Percentiles rank a stretch among this genome's conserved stretches.
phyloP scores from a whole-genome alignment of 2,329 filamentous ascomycete species.

The Trichoderma polysporum region DNA sequence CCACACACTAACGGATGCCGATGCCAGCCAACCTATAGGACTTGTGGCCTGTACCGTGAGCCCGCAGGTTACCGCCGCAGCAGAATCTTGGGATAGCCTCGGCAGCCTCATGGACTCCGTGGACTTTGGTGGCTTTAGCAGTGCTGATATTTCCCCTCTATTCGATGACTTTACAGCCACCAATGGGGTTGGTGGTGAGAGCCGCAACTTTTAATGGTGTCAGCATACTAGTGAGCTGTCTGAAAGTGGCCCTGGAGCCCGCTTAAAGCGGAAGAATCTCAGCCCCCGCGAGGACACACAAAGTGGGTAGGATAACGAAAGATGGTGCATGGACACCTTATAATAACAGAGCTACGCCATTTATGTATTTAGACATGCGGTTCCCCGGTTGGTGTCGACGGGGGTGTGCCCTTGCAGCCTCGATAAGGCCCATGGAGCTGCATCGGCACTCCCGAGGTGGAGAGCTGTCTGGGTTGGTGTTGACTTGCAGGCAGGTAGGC shows the following conservation, averaged over 20 bases:
- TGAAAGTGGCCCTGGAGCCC: not conserved
- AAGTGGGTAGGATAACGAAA: not conserved
- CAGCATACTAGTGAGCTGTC: not conserved
- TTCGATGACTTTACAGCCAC: not conserved
- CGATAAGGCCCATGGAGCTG: slow-evolving; percentile 17
- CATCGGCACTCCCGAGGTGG: slow-evolving; percentile 21
- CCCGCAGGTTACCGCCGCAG: not conserved
- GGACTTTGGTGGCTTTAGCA: not conserved
- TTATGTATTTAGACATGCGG: slow-evolving; percentile 1
- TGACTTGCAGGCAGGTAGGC: slow-evolving; percentile 19
- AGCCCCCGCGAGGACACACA: not conserved
- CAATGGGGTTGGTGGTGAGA: not conserved
- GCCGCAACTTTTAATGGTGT: not conserved
- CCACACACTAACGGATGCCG: not conserved
- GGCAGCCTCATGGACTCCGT: not conserved
- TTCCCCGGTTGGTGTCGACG: slow-evolving; percentile 1
- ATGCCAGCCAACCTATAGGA: not conserved
- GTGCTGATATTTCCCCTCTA: not conserved
- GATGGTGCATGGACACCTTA: not conserved
- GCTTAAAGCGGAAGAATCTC: slow-evolving; percentile 5
- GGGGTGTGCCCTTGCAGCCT: slow-evolving; percentile 1
- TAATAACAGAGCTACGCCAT: not conserved
- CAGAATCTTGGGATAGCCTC: not conserved
- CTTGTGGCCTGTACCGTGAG: not conserved
- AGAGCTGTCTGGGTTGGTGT: slow-evolving; percentile 9